A percentile compares a stretch with the other conserved stretches of the same genome.
These are phyloP conservation scores for Claviceps purpurea DNA, from an alignment of 2,329 filamentous ascomycete genomes.

Conservation along the genomic window DNA sequence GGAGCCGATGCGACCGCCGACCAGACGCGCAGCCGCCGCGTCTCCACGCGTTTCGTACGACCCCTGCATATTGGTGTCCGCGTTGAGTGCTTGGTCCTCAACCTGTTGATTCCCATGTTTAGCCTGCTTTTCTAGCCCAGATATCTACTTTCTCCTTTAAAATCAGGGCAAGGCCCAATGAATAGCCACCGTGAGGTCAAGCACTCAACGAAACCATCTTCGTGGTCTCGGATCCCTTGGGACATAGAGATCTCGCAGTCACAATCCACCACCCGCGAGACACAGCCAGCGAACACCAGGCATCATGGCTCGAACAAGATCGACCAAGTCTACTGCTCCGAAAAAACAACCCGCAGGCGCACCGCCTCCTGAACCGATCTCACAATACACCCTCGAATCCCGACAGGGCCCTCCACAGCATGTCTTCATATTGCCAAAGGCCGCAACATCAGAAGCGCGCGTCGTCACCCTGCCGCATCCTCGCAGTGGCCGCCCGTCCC, in stretches of 20 bases:
- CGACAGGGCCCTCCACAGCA: slow-evolving; percentile 32
- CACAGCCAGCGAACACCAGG: background rate
- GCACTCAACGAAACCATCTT: background rate
- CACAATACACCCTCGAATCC: slow-evolving; percentile 27
- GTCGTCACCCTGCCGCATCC: slow-evolving; percentile 49
- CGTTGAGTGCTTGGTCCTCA: background rate
- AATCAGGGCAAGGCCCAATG: background rate
- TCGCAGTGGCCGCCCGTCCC: slow-evolving; percentile 37
- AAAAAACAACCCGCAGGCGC: slow-evolving; percentile 12
- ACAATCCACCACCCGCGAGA: background rate
- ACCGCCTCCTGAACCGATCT: slow-evolving; percentile 15
- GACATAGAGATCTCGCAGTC: background rate
- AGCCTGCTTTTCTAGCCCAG: background rate
- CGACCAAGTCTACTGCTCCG: slow-evolving; percentile 20
- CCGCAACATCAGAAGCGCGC: slow-evolving; percentile 37
- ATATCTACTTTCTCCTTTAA: too few species aligned
- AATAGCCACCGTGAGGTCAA: background rate
- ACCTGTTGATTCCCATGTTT: background rate
- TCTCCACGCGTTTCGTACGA: slow-evolving; percentile 6
- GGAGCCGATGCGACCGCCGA: background rate
- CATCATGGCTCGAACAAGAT: slow-evolving; percentile 37
- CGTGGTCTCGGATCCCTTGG: background rate
- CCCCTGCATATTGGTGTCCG: background rate
- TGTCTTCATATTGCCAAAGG: slow-evolving; percentile 48
- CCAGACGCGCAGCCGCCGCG: slow-evolving; percentile 1